A percentile compares a stretch with the other conserved stretches of the same genome.
Conservation (phyloP, 2,329 filamentous ascomycete genomes). For the Colletotrichum salicis region DNA sequence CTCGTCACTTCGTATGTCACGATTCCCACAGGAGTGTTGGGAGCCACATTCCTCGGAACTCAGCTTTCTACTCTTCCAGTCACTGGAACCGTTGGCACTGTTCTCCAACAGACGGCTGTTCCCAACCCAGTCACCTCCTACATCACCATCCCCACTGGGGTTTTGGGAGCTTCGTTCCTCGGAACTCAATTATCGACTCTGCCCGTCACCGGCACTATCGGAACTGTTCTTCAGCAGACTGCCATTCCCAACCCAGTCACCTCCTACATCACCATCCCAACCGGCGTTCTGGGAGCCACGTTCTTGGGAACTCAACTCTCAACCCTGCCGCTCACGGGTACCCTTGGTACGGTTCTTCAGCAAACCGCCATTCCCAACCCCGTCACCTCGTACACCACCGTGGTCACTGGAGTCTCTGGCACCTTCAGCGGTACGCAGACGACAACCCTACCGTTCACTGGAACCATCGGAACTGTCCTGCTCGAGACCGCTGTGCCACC, state of each 20-base stretch:
- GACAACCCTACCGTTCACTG: conserved; percentile 5
- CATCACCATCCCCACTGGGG: background rate
- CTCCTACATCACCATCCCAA: background rate
- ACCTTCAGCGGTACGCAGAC: conserved; percentile 2
- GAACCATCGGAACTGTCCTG: conserved; percentile 17
- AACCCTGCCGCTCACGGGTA: background rate
- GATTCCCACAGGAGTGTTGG: background rate
- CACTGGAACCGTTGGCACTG: background rate
- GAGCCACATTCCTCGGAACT: background rate
- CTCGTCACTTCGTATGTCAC: background rate
- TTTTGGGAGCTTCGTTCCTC: background rate
- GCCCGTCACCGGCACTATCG: background rate
- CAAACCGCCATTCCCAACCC: background rate
- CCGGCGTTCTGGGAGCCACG: background rate
- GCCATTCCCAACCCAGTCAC: background rate
- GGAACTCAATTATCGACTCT: background rate
- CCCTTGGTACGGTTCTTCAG: background rate
- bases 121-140: background rate
- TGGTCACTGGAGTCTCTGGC: conserved; percentile 11
- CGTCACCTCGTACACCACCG: conserved; percentile 7
- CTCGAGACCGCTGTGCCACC: conserved; percentile 12
- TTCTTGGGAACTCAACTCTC: background rate
- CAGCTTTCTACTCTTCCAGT: background rate
- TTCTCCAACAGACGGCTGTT: background rate
- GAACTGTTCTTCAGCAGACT: background rate